phyloP scores from a whole-genome alignment of 1,139 yeast genomes.

The Hansenula anomala region DNA sequence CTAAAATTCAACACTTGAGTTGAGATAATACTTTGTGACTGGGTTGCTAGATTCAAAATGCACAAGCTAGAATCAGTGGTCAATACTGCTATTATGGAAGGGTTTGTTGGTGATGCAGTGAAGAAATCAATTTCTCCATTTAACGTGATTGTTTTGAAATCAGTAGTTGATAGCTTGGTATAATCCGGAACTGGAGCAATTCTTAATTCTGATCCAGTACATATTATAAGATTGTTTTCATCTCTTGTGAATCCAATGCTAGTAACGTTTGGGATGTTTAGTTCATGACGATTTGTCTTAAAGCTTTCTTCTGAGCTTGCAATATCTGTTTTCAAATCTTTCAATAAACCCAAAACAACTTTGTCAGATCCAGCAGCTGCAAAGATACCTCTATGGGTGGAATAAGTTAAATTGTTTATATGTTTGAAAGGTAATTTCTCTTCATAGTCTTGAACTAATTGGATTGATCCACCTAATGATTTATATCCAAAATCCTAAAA shows the following conservation, averaged over 20 bases:
- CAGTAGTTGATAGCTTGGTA: neutral
- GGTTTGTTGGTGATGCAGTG: conserved; percentile 12
- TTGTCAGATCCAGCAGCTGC: conserved; percentile 27
- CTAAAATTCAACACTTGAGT: conserved; percentile 21
- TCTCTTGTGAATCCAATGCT: conserved; percentile 16
- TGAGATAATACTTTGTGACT: conserved; percentile 6
- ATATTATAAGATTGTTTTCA: conserved; percentile 12
- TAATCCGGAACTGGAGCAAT: conserved; percentile 1
- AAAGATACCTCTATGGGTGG: conserved; percentile 20
- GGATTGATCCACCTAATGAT: conserved; percentile 25
- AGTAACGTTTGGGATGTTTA: conserved; percentile 8
- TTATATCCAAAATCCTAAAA: conserved; percentile 35
- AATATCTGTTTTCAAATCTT: conserved; percentile 21
- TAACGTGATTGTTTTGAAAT: conserved; percentile 5
- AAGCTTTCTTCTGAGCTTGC: conserved; percentile 4
- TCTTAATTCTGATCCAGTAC: conserved; percentile 1
- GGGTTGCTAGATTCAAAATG: conserved; percentile 9
- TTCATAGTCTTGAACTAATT: conserved; percentile 25
- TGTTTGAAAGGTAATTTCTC: conserved; percentile 26
- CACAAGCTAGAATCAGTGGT: conserved; percentile 14
- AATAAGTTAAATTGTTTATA: conserved; percentile 19
- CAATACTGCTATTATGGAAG: conserved; percentile 17
- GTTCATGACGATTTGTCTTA: conserved; percentile 6
- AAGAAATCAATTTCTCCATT: conserved; percentile 10
- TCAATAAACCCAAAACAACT: conserved; percentile 25